Base-by-base conservation (phyloP, 148 eudicot species). In the Chenopodium berlandieri region DNA sequence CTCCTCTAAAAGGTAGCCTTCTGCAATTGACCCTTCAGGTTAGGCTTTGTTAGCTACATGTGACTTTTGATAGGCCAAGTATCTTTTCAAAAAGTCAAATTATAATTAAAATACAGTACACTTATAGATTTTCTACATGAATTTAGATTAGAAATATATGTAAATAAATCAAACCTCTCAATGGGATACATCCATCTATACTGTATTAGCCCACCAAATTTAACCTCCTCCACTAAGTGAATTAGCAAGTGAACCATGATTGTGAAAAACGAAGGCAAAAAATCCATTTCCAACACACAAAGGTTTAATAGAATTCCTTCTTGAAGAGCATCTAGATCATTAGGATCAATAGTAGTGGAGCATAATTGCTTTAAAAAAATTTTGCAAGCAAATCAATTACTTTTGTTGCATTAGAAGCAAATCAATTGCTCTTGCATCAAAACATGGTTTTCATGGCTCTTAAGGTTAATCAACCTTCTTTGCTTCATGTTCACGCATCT, bases 131-230 rank as follows among this genome's bases (percentile, higher is more conserved):
- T 48, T 14, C 9, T 8, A 47, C 9, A 47, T 8, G 2, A 47
- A 47, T 47, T 47, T 47, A 9, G 11, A 48, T n/a, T n/a, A n/a
- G n/a, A n/a, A n/a, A n/a, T n/a, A n/a, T n/a, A n/a, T n/a, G n/a
- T n/a, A n/a, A n/a, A n/a, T n/a, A n/a, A n/a, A n/a, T n/a, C 11
- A 32, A 7, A 58, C 69, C 78, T 65, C 25, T 73, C 72, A 48
- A 78, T 34, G 14, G 64, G 79, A 66, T 83, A 79, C 85, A 83
- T 83, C 75, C 82, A 83, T 37, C 60, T 50, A 16, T 79, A 83
- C 7, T 66, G 79, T 7, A 79, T 71, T 11, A 23, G 71, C 13
- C 58, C 71, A n/a, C 79, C 71, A 44, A 63, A 58, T 16, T 40
- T 73, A 74, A 31, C 77, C 68, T 83, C 79, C 7, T 79, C 68